Evolutionary conservation across 148 eudicot genomes (phyloP), one percentile per base, ranked within the genome.

Genomic region (Silene latifolia): DNA sequence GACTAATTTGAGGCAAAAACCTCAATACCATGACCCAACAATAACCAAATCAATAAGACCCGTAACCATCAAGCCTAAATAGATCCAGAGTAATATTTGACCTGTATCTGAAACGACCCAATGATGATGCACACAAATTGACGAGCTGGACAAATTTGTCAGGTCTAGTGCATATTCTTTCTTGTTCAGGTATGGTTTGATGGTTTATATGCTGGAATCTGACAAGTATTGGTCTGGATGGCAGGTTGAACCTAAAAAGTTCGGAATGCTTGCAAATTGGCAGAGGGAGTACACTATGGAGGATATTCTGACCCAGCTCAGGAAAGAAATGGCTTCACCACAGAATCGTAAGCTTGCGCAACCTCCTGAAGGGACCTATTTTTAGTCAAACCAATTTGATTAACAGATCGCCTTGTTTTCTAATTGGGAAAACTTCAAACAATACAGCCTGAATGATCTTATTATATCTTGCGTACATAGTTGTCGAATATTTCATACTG

Each of bases 281-380:
- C 87, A 84, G 77, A 66, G 89, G 73, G 89, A 84, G 53, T 80
- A 19, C 76, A 84, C 86, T 18, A 87, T 87, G 89, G 89, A 87
- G 71, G 81, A 80, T 73, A 79, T 84, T 73, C 77, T 87, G 80
- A 84, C 87, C 47, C 89, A 87, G 79, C 74, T 87, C 60, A 79
- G 86, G 85, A 87, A 87, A 74, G 89, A 85, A 47, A 87, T 87
- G 89, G 83, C 84, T 0, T 65, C 80, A 11, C 77, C 80, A 23
- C 78, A 84, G 35, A 86, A 84, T 82, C 87, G 87, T 14, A 86
- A 84, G 75, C 89, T 86, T 12, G 83, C 78, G 69, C 89, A 84
- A 75, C 89, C 89, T 72, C 87, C 87, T 0, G 87, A 87, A 72
- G 89, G 86, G 7, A 87, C 87, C 54, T 80, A 79, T 75, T 87